Percentiles rank a stretch among this genome's conserved stretches.
Conservation (phyloP, 2,329 filamentous ascomycete genomes). For the Cadophora malorum region DNA sequence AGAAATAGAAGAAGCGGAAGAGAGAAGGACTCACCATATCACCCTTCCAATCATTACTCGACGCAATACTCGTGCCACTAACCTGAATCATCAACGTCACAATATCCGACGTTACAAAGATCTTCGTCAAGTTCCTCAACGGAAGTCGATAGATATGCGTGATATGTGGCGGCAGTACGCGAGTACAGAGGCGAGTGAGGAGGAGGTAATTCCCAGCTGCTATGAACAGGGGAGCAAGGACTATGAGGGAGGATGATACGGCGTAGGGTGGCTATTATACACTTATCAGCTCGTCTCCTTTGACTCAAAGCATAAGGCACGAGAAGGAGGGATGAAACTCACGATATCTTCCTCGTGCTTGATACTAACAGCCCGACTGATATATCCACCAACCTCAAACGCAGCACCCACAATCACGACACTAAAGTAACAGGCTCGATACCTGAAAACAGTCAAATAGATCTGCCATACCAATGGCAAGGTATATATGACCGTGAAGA, state of each 20-base stretch:
- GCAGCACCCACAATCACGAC: constrained; percentile 51
- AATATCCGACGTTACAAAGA: constrained; percentile 55
- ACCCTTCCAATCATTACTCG: constrained; percentile 49
- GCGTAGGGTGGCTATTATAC: constrained; percentile 33
- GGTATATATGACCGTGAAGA: constrained; percentile 47
- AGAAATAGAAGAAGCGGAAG: background rate
- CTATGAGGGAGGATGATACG: constrained; percentile 47
- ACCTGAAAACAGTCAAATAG: constrained; percentile 51
- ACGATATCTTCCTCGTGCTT: constrained; percentile 32
- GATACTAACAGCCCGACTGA: constrained; percentile 48
- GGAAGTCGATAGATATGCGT: constrained; percentile 49
- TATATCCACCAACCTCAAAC: constrained; percentile 53
- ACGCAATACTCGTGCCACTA: constrained; percentile 52
- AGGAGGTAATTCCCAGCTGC: constrained; percentile 59
- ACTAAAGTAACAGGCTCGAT: constrained; percentile 52
- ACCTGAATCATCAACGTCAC: constrained; percentile 54
- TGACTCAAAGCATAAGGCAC: too few relatives aligned
- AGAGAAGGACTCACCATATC: background rate
- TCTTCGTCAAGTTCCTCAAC: constrained; percentile 50
- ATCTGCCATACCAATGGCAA: constrained; percentile 48
- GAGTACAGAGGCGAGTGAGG: constrained; percentile 54
- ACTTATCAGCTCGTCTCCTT: too few relatives aligned
- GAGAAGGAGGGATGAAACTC: background rate
- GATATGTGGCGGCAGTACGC: constrained; percentile 45
- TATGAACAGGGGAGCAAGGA: constrained; percentile 56